Percentiles rank a stretch among this genome's conserved stretches.
phyloP scores from a whole-genome alignment of 2,329 filamentous ascomycete genomes.

The Diaporthe vaccinii region DNA sequence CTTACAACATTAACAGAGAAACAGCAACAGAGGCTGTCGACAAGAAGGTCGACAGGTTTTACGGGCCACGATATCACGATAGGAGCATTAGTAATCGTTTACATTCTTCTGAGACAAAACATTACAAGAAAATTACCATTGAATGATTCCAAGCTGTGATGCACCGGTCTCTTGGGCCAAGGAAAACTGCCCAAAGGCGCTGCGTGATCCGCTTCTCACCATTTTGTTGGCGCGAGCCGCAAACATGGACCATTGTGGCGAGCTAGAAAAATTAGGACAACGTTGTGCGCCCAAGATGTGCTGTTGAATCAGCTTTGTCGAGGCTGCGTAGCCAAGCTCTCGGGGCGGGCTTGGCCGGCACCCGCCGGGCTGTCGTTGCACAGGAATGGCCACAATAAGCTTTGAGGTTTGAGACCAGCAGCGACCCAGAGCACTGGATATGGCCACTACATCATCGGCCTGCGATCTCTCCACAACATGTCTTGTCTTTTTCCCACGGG shows the following conservation, averaged over 20 bases:
- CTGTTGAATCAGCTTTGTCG: background rate
- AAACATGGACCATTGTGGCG: too few relatives aligned
- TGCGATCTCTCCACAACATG: background rate
- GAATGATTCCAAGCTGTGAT: background rate
- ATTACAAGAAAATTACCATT: background rate
- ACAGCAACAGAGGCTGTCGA: conserved; percentile 9
- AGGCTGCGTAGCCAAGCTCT: conserved; percentile 4
- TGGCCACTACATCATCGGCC: background rate
- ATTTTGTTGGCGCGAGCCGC: background rate
- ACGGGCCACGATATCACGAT: conserved; percentile 35
- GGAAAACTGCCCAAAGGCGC: background rate
- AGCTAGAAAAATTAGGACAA: background rate
- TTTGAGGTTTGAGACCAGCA: background rate
- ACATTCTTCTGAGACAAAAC: conserved; percentile 27
- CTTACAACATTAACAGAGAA: conserved; percentile 4
- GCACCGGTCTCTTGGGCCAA: background rate
- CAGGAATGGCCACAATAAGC: conserved; percentile 12
- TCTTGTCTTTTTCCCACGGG: background rate
- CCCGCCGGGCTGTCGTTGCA: background rate
- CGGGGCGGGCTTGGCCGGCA: conserved; percentile 7
- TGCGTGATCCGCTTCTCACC: background rate
- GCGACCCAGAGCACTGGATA: background rate
- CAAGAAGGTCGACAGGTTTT: conserved; percentile 11
- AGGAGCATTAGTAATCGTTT: conserved; percentile 36
- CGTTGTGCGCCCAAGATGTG: background rate